Evolutionary conservation across 2,329 filamentous ascomycete genomes (phyloP).

Genomic region (Catunica adiposa): DNA sequence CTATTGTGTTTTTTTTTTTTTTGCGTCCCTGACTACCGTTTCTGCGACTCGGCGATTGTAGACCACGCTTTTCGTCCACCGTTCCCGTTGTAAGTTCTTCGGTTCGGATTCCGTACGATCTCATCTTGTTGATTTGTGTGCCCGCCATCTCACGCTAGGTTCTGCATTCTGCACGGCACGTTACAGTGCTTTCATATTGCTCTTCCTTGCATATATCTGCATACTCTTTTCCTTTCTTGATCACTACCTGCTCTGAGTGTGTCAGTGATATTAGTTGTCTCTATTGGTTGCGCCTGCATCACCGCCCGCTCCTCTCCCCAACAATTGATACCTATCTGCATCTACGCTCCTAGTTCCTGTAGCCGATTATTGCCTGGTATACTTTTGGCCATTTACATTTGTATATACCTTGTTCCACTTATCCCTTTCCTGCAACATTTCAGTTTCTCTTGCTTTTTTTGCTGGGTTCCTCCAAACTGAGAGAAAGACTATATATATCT

Average conservation of each 20-base stretch:
- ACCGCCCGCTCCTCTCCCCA: neutral
- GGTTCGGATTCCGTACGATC: neutral
- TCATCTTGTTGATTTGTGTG: neutral
- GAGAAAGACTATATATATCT: neutral
- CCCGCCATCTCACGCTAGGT: neutral
- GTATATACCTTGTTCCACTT: neutral
- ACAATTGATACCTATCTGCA: neutral
- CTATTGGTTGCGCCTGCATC: neutral
- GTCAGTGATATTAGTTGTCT: conserved; percentile 1
- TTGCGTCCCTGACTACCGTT: too few species aligned
- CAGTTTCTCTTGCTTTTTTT: neutral
- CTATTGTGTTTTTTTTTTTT: too few species aligned
- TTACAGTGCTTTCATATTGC: neutral
- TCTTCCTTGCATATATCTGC: neutral
- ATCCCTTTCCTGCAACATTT: neutral
- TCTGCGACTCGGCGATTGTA: too few species aligned
- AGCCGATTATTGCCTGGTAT: neutral
- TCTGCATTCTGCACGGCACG: neutral
- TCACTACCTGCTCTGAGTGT: neutral
- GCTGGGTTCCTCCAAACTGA: neutral
- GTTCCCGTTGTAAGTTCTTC: neutral
- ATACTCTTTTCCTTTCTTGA: neutral
- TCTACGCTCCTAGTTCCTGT: neutral
- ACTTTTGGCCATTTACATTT: neutral
- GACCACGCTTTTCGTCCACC: neutral